Evolutionary conservation across 1,284 basidiomycete species (phyloP).

Genomic region (Rhodotorula sp.): DNA sequence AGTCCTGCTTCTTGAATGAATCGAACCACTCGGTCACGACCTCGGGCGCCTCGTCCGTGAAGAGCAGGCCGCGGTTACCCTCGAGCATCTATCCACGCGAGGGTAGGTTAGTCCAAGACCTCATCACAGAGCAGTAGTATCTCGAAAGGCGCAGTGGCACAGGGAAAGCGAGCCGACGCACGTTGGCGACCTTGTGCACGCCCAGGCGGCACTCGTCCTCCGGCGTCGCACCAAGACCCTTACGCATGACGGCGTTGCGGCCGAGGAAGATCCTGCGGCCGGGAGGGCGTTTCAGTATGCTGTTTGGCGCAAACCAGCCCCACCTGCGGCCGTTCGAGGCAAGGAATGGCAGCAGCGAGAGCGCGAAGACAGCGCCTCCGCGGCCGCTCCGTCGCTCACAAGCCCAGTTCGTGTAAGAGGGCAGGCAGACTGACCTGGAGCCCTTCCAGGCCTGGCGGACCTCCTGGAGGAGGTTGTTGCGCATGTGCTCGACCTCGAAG

Average conservation of each 20-base stretch:
- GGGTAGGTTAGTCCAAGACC: neutral
- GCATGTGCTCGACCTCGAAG: constrained; percentile 91
- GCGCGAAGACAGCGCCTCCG: too few species aligned
- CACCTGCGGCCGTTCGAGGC: neutral
- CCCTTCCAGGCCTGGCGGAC: constrained; percentile 92
- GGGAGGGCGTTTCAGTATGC: neutral
- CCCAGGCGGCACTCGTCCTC: constrained; percentile 86
- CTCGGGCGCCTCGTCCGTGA: constrained; percentile 81
- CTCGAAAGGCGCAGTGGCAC: neutral
- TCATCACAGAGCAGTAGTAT: neutral
- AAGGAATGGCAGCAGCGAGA: too few species aligned
- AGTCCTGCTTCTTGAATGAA: constrained; percentile 85
- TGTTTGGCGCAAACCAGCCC: neutral
- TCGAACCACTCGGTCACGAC: constrained; percentile 95
- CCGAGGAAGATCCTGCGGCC: constrained; percentile 82
- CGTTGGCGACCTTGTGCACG: constrained; percentile 75
- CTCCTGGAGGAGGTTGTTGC: constrained; percentile 91
- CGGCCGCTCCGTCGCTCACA: too few species aligned
- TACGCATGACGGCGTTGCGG: constrained; percentile 88
- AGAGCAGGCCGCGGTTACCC: constrained; percentile 89
- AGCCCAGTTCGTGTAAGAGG: too few species aligned
- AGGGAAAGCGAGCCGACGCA: constrained; percentile 53
- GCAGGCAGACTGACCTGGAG: constrained; percentile 23
- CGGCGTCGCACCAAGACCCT: constrained; percentile 83
- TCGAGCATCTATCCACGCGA: constrained; percentile 68